Percentiles rank a stretch among this genome's conserved stretches.
Evolutionary conservation across 371 early-diverging fungal species (phyloP).

Genomic region (Mortierella sp.): DNA sequence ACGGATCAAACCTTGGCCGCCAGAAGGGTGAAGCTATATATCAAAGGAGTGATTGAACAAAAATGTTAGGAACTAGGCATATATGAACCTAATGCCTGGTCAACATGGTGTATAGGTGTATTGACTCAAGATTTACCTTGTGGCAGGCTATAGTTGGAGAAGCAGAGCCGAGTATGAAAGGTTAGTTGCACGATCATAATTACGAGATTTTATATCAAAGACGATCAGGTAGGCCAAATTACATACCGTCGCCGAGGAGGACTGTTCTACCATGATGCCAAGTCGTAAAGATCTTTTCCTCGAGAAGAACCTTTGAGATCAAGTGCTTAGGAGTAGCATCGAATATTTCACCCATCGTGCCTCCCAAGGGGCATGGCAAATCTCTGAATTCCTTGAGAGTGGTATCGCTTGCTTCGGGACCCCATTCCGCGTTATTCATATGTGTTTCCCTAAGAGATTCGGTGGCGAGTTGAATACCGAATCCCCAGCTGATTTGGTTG

Average conservation of each 20-base stretch:
- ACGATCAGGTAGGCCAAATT: too few species aligned
- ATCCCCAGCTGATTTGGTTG: constrained; percentile 24
- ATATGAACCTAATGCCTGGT: too few species aligned
- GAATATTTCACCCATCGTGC: constrained; percentile 28
- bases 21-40: neutral
- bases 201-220: too few species aligned
- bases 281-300: constrained; percentile 28
- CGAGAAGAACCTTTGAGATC: constrained; percentile 28
- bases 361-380: constrained; percentile 12
- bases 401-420: constrained; percentile 23
- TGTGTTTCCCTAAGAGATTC: neutral
- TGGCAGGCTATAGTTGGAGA: neutral
- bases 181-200: too few species aligned
- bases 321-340: constrained; percentile 19
- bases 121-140: neutral
- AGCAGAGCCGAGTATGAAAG: too few species aligned
- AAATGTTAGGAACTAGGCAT: too few species aligned
- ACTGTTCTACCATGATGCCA: constrained; percentile 26
- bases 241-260: constrained; percentile 36
- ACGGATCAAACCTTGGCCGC: neutral
- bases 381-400: constrained; percentile 13
- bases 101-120: too few species aligned
- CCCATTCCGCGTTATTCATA: constrained; percentile 35
- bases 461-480: constrained; percentile 7
- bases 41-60: too few species aligned